Evolutionary conservation across 2,329 filamentous ascomycete genomes (phyloP), one percentile per base, ranked within the genome.

Genomic region (Sporothrix protearum): DNA sequence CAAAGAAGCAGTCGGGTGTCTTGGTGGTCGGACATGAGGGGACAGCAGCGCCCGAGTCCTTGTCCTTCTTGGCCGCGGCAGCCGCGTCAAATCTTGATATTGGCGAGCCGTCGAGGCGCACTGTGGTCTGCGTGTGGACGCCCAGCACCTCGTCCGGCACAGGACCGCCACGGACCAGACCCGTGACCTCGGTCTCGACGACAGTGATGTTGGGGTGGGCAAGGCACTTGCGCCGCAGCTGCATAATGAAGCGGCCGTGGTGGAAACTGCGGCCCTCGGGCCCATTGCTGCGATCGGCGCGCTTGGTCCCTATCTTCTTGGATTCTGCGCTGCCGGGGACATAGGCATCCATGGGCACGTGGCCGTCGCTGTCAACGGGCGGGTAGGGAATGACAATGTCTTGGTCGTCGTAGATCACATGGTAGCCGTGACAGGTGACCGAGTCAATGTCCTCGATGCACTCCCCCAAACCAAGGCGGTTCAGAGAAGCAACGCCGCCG

Each of bases 371-470:
- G 75, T 85, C 84, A 72, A 90, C 84, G 59, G 83, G 83, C 25
- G 95, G 94, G 79, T 98, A 99, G 16, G 91, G 88, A 75, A 99
- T 93, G 68, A 86, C 81, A 63, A 94, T 91, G 59, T 89, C 85
- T 47, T 91, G 83, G 73, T 89, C 89, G 79, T 94, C 87, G 83
- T 93, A 97, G 75, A 94, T 87, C 73, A 97, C 90, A 78, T 95
- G 90, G 83, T 97, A 98, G 66, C 96, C 96, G 74, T 91, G 85
- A 76, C 93, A 94, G 28, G 88, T 86, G 63, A 97, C 86, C 4
- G 94, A 89, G 79, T 99, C 96, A 77, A 99, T 98, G 71, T 83
- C 92, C 72, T 98, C 93, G 72, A 98, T 82, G 79, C 93, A 97
- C 77, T 94, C 88, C 70, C 84, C 85, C 74, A 99, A 82, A 2